These are phyloP conservation scores for Clarireedia hainanense DNA, from an alignment of 2,329 filamentous ascomycete species.

Conservation along the genomic window DNA sequence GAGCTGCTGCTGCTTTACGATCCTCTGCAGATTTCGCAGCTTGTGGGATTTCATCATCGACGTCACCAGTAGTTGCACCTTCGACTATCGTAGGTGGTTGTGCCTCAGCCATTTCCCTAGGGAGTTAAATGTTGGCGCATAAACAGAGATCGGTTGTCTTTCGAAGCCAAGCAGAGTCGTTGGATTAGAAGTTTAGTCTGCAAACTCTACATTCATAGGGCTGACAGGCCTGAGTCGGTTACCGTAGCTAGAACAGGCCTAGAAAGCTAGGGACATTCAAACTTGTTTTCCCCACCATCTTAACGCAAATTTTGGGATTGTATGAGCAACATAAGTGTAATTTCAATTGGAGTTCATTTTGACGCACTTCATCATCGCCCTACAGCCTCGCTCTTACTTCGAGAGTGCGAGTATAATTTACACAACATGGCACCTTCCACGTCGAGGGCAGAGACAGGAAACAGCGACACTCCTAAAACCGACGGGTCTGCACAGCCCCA, in stretches of 20 bases:
- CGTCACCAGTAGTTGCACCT: slow-evolving; percentile 50
- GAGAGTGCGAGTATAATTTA: not conserved
- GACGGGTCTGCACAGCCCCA: slow-evolving; percentile 1
- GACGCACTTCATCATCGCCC: not conserved
- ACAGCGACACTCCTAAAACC: not conserved
- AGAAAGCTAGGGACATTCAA: not conserved
- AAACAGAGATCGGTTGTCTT: not conserved
- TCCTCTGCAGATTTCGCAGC: slow-evolving; percentile 63
- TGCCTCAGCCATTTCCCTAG: slow-evolving; percentile 48
- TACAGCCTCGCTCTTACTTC: not conserved
- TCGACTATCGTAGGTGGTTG: slow-evolving; percentile 52
- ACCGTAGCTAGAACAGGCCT: not conserved
- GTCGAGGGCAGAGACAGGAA: not conserved
- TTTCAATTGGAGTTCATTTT: not conserved
- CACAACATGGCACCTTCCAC: not conserved
- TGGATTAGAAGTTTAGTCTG: not conserved
- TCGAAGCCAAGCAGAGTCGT: not conserved
- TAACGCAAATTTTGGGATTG: not conserved
- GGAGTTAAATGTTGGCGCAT: not conserved
- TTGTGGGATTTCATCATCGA: slow-evolving; percentile 45
- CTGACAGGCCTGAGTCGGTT: not conserved
- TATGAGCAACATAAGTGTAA: not conserved
- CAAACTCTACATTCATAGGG: slow-evolving; percentile 6
- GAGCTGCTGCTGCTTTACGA: slow-evolving; percentile 66
- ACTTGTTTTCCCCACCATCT: not conserved